Base-by-base conservation (phyloP, 768 basidiomycete genomes). In the Boletus rubroflammeus region DNA sequence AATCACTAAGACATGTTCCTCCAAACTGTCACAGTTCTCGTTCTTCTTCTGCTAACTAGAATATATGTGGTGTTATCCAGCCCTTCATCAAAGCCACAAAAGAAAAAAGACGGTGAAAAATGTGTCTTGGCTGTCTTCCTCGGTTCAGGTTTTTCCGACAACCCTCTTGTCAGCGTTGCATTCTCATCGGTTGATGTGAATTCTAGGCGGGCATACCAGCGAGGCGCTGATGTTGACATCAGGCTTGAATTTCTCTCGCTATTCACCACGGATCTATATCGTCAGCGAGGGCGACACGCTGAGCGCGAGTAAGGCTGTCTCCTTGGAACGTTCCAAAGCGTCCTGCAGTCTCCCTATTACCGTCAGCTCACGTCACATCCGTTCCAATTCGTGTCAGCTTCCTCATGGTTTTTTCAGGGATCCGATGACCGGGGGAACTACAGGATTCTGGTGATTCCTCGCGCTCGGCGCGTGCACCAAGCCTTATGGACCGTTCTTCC, bases 401-500 rank as follows among this genome's bases (percentile, higher is more conserved):
- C 39, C 62, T 59, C 35, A 68, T 32, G 42, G 21, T 9, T 41
- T 45, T 32, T 53, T 50, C 49, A 60, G 62, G 41, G 13, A 45
- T 25, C 47, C 28, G 48, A 50, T 26, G 23, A 5, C 8, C 59
- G 26, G 29, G 23, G 19, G 6, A 47, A 60, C 25, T 89, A 83
- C 67, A 70, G 60, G 7, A 67, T 94, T 52, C 57, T 92, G 25
- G 76, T 75, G 13, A 83, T 99, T 50, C 94, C 96, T 29, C 85
- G 96, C 25, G 96, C 96, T 6, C 82, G 97, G 29, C 78, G 75
- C 15, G 93, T 99, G 8, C 92, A 90, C 64, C 93, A 99, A 67
- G 69, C 86, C 2, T 74, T 90, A 23, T 63, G 86, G 47, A 85
- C 89, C 2, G 84, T 88, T 2, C 79, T 85, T 23, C 73, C 82